Conservation (phyloP, 1,284 basidiomycete species). For the Coniferiporia weirii region DNA sequence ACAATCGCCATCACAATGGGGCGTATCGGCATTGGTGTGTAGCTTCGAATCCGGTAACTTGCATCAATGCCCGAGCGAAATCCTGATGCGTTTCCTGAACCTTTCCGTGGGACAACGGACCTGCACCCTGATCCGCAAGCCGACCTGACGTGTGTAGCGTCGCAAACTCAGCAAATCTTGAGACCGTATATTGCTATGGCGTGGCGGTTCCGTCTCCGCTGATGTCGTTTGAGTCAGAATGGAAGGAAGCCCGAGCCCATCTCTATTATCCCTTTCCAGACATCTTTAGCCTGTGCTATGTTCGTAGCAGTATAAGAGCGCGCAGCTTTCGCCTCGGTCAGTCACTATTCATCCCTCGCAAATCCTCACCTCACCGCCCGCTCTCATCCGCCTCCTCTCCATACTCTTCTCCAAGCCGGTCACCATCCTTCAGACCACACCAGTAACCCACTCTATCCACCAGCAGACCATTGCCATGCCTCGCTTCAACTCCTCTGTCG, state of each 20-base stretch:
- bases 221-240: constrained; percentile 19
- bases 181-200: constrained; percentile 3
- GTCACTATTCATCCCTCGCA: not conserved
- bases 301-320: constrained; percentile 8
- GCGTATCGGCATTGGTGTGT: constrained; percentile 8
- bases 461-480: constrained; percentile 2
- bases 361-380: not conserved
- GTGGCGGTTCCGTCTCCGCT: constrained; percentile 18
- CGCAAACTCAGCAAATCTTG: constrained; percentile 6
- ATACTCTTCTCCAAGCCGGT: not conserved
- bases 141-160: constrained; percentile 9
- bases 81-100: constrained; percentile 13
- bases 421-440: not conserved
- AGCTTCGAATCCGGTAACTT: constrained; percentile 11
- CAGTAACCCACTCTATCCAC: not conserved
- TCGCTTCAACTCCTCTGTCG: not conserved
- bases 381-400: not conserved
- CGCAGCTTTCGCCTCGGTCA: not conserved
- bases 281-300: constrained; percentile 3
- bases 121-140: constrained; percentile 4
- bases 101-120: constrained; percentile 8
- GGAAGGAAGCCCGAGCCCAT: constrained; percentile 4
- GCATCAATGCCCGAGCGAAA: constrained; percentile 13
- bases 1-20: constrained; percentile 15
- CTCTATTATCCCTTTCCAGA: constrained; percentile 7